A percentile compares a stretch with the other conserved stretches of the same genome.
These are phyloP conservation scores for Rhizoclosmatium sp. DNA, from an alignment of 192 early-diverging fungal genomes.

Conservation along the genomic window DNA sequence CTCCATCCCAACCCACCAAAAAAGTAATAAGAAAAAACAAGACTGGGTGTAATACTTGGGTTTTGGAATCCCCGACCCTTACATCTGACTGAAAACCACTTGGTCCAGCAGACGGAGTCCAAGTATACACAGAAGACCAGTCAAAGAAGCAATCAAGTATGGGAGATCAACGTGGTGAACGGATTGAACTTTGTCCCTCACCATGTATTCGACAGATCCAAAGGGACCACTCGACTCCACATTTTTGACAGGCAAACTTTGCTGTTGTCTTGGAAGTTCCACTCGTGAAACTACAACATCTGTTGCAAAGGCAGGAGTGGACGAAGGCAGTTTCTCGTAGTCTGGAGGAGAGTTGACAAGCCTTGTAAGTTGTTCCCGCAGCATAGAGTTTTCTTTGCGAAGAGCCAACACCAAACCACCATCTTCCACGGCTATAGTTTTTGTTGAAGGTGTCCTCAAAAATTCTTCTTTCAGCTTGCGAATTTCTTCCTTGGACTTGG, in stretches of 20 bases:
- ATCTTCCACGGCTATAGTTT: slow-evolving; percentile 51
- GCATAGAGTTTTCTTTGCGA: slow-evolving; percentile 70
- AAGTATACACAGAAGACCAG: slow-evolving; percentile 33
- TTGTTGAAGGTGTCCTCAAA: slow-evolving; percentile 39
- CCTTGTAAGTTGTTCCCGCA: slow-evolving; percentile 76
- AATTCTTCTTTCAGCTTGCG: slow-evolving; percentile 63
- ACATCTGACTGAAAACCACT: slow-evolving; percentile 29
- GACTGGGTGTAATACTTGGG: neutral
- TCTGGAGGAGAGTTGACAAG: slow-evolving; percentile 51
- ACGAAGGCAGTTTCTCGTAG: neutral
- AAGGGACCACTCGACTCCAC: neutral
- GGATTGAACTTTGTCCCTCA: slow-evolving; percentile 33
- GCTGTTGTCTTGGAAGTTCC: slow-evolving; percentile 4
- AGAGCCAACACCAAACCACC: slow-evolving; percentile 63
- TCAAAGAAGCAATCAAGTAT: slow-evolving; percentile 38
- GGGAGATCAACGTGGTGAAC: slow-evolving; percentile 25
- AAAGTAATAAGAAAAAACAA: slow-evolving; percentile 21
- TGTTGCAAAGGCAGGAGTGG: neutral
- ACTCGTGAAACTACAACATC: neutral
- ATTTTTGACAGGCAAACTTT: neutral
- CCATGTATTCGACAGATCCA: slow-evolving; percentile 32
- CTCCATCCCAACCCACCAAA: neutral
- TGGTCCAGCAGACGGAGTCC: slow-evolving; percentile 28
- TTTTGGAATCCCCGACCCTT: neutral
- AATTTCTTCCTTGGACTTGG: slow-evolving; percentile 70